Evolutionary conservation across 2,329 filamentous ascomycete genomes (phyloP), one percentile per base, ranked within the genome.

Genomic region (Cytospora leucostoma): DNA sequence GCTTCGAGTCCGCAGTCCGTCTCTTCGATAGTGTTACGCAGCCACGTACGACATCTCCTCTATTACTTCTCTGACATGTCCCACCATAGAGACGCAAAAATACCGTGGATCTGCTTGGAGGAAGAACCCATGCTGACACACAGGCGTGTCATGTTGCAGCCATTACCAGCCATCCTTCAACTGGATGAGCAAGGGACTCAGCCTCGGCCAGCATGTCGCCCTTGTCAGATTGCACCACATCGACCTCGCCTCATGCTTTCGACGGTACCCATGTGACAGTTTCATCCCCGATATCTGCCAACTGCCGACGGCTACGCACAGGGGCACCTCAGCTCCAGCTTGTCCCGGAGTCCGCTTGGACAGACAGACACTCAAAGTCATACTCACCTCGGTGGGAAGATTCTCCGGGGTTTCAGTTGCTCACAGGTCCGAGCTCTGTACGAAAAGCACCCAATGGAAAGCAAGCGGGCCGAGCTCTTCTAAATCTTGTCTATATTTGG

Each of bases 221-320:
- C 32, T 58, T n/a, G 40, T 35, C 56, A 51, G n/a, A 15, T 15
- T 27, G 32, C 44, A 17, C n/a, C 17, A 44, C 40, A 37, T 21
- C 33, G 44, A 11, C 13, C 17, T 12, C 15, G 15, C 40, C 21
- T n/a, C 40, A 44, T 7, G 2, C n/a, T n/a, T 8, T 44, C n/a
- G n/a, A 47, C n/a, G 44, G n/a, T 10, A 54, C 58, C 54, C 58
- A 61, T 61, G 38, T 61, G 58, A 52, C 38, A 61, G 32, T 35
- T 47, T n/a, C 17, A 19, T 44, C 10, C 8, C n/a, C n/a, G 44
- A n/a, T 47, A 47, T 21, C 44, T 47, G 44, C n/a, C 44, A 47
- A 47, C 44, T 47, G 44, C 44, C 44, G 44, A 47, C 44, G 44
- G 44, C 44, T 47, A 47, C n/a, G n/a, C n/a, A 47, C 44, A 47